Percentiles rank a stretch among this genome's conserved stretches.
Conservation (phyloP, 2,329 filamentous ascomycete species). For the Nothomitra cinnamomea region DNA sequence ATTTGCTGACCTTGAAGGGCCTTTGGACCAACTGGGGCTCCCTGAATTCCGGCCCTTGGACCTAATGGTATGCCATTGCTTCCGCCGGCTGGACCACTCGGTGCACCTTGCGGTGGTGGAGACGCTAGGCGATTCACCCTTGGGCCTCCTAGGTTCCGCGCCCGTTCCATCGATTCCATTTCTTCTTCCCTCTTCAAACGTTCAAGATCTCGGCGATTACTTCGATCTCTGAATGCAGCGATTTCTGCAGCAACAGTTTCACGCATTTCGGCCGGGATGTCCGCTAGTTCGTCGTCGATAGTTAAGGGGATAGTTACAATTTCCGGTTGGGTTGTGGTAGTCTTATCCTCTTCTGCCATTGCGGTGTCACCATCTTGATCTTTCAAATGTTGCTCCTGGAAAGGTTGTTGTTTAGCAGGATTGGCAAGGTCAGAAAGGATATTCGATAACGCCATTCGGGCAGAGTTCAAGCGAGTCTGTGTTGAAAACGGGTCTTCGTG, state of each 20-base stretch:
- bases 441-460: slow-evolving; percentile 48
- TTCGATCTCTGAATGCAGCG: slow-evolving; percentile 80
- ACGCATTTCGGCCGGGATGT: slow-evolving; percentile 91
- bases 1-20: slow-evolving; percentile 38
- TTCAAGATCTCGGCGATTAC: slow-evolving; percentile 75
- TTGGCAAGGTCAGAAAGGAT: slow-evolving; percentile 58
- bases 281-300: slow-evolving; percentile 81
- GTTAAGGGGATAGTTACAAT: slow-evolving; percentile 79
- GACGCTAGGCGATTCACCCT: slow-evolving; percentile 54
- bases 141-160: slow-evolving; percentile 43
- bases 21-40: slow-evolving; percentile 59
- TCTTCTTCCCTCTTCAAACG: slow-evolving; percentile 80
- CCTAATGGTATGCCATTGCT: slow-evolving; percentile 64
- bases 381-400: slow-evolving; percentile 26
- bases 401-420: slow-evolving; percentile 30
- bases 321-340: slow-evolving; percentile 48
- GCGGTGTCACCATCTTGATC: slow-evolving; percentile 50
- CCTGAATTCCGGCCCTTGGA: slow-evolving; percentile 50
- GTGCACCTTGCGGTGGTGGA: slow-evolving; percentile 43
- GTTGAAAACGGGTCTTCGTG: slow-evolving; percentile 44
- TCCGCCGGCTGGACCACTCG: slow-evolving; percentile 42
- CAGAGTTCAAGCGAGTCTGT: slow-evolving; percentile 52
- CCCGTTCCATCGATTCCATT: slow-evolving; percentile 70
- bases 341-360: slow-evolving; percentile 49
- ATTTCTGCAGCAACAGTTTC: slow-evolving; percentile 92